Percentiles rank a stretch among this genome's conserved stretches.
phyloP scores from a whole-genome alignment of 192 early-diverging fungal genomes.

The Coemansia sp. region DNA sequence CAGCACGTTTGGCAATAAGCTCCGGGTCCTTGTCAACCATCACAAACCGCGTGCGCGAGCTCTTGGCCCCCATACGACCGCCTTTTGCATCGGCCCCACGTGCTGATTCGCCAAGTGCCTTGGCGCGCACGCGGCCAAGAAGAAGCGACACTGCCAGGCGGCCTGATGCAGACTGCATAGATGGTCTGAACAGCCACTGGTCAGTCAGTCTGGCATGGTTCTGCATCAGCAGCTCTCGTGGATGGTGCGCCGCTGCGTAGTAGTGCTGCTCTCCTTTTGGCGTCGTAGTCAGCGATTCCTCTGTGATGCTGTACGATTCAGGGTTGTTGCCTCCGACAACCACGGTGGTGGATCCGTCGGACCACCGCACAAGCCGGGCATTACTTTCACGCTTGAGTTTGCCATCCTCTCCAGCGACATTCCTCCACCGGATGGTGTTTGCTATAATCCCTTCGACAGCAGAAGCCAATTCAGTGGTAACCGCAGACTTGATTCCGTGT shows the following conservation, averaged over 20 bases:
- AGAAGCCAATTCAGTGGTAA: constrained; percentile 34
- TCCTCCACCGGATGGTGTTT: constrained; percentile 52
- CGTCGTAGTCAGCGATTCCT: constrained; percentile 24
- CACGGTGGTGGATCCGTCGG: constrained; percentile 48
- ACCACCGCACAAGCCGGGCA: constrained; percentile 55
- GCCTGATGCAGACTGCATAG: constrained; percentile 26
- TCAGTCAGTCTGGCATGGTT: constrained; percentile 48
- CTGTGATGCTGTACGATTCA: constrained; percentile 28
- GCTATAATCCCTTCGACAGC: constrained; percentile 46
- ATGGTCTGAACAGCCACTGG: constrained; percentile 36
- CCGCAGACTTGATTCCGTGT: constrained; percentile 34
- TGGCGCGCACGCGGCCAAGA: constrained; percentile 13
- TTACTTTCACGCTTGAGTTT: constrained; percentile 34
- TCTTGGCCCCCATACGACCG: constrained; percentile 12
- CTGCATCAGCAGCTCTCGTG: constrained; percentile 35
- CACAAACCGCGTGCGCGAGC: constrained; percentile 40
- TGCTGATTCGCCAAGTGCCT: neutral
- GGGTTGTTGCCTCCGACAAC: constrained; percentile 35
- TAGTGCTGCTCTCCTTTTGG: constrained; percentile 27
- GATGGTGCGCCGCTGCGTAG: constrained; percentile 34
- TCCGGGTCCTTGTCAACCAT: constrained; percentile 48
- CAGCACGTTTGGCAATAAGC: constrained; percentile 34
- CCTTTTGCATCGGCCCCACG: constrained; percentile 1
- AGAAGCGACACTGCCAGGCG: constrained; percentile 11
- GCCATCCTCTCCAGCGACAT: constrained; percentile 5